A percentile compares a stretch with the other conserved stretches of the same genome.
These are phyloP conservation scores for Annulohypoxylon moriforme DNA, from an alignment of 495 filamentous ascomycete species.

Conservation along the genomic window DNA sequence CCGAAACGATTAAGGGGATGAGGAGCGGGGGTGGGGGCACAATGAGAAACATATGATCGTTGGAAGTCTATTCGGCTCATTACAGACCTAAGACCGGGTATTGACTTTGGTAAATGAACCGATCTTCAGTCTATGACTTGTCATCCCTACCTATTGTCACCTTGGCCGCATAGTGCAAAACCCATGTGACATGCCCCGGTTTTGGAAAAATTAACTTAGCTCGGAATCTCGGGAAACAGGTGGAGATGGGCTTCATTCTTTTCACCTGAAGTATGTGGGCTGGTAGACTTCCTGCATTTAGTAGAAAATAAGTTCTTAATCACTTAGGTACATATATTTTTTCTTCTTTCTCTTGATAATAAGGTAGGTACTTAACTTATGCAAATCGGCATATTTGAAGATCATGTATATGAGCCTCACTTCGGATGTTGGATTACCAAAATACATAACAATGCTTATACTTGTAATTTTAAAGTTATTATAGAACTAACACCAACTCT, in stretches of 20 bases:
- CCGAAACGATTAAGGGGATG: background rate
- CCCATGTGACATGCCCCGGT: constrained; percentile 29
- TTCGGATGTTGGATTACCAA: background rate
- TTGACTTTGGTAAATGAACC: background rate
- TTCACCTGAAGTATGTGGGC: background rate
- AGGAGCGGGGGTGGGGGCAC: background rate
- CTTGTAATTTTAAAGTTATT: background rate
- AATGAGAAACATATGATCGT: constrained; percentile 4
- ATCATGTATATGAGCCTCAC: background rate
- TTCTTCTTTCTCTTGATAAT: too few relatives aligned
- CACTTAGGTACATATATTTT: background rate
- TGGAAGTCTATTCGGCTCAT: background rate
- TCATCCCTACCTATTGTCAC: constrained; percentile 20
- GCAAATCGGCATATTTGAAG: background rate
- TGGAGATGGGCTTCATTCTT: background rate
- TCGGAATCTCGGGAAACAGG: background rate
- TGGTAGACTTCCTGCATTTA: background rate
- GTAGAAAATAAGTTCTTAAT: background rate
- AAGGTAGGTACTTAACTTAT: background rate
- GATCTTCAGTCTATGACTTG: constrained; percentile 10
- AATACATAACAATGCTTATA: background rate
- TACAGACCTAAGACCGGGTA: constrained; percentile 2
- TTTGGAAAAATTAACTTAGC: background rate
- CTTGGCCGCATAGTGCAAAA: constrained; percentile 24
- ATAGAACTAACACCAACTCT: background rate